These are phyloP conservation scores for Naganishia sp. DNA, from an alignment of 1,284 basidiomycete species.

Conservation along the genomic window DNA sequence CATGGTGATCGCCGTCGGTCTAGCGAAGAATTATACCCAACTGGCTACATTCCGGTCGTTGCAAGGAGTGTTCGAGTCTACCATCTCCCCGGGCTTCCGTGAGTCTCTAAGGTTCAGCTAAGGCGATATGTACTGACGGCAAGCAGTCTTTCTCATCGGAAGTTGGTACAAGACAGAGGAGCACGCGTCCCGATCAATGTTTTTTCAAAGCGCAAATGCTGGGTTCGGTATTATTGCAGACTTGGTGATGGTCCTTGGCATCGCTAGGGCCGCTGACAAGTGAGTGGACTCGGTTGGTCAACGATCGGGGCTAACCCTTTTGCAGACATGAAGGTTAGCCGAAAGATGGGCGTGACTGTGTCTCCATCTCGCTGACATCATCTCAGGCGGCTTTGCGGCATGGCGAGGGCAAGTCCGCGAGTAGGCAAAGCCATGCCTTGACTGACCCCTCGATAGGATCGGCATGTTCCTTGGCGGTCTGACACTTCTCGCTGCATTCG, in stretches of 20 bases:
- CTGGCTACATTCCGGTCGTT: slow-evolving; percentile 36
- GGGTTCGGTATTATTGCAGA: slow-evolving; percentile 32
- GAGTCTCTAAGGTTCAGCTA: not conserved
- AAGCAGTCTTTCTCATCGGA: slow-evolving; percentile 32
- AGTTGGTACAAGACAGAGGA: slow-evolving; percentile 41
- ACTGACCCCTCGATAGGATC: slow-evolving; percentile 36
- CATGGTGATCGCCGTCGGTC: slow-evolving; percentile 1
- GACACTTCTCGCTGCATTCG: slow-evolving; percentile 37
- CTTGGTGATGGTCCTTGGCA: slow-evolving; percentile 27
- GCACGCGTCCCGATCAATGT: slow-evolving; percentile 37
- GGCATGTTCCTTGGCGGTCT: slow-evolving; percentile 46
- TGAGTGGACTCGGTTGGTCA: not conserved
- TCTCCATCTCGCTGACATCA: not conserved
- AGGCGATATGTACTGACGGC: not conserved
- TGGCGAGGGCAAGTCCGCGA: slow-evolving; percentile 35
- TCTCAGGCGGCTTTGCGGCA: slow-evolving; percentile 38
- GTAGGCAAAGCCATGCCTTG: not conserved
- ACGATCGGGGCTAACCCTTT: not conserved
- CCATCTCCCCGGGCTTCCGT: slow-evolving; percentile 38
- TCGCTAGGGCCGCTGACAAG: slow-evolving; percentile 21
- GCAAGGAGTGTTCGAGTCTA: slow-evolving; percentile 42
- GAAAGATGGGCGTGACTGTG: not conserved
- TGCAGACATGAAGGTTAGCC: not conserved
- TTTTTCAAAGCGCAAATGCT: slow-evolving; percentile 34
- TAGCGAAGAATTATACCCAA: not conserved